Base-by-base conservation (phyloP, 2,329 filamentous ascomycete species). In the Fusarium sacchari region DNA sequence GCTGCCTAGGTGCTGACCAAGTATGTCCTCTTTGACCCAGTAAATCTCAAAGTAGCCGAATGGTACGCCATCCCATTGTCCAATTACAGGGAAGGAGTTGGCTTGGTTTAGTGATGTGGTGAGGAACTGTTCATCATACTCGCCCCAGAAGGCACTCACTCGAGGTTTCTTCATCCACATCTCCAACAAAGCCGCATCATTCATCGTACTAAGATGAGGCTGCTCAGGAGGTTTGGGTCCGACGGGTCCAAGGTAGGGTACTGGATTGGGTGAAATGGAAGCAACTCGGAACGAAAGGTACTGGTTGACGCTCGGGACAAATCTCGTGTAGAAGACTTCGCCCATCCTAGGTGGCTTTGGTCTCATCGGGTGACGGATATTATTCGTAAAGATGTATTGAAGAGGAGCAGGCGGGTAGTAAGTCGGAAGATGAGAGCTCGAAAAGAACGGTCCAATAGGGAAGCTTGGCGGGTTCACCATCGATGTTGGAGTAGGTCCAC, bases 41-140 rank as follows among this genome's bases (percentile, higher is more conserved):
- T 99, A 99, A 39, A 99, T 88, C 84, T 99, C 96, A 80, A 99
- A 98, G 81, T 97, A 99, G 0, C 95, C 96, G 83, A 98, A 99
- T 0, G 96, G 96, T 68, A 96, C 92, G 17, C 94, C 95, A 76
- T 98, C 94, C 94, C 96, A 99, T 80, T 95, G 92, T 2, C 94
- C 96, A 69, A 98, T 96, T 1, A 92, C 94, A 0, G 96, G 96
- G 81, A 98, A 97, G 14, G 92, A 94, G 82, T 98, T 93, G 24
- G 87, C 86, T 26, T 88, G 91, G 18, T 86, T 86, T 17, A 98
- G 83, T 0, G 88, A 91, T 6, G 84, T 85, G 26, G 87, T 84
- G 7, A 99, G 85, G 69, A 97, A 97, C 5, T 88, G 65, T 82
- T 90, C 62, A 82, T 91, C 58, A 82, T 89, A 86, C 84, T 83